Conservation (phyloP, 2,329 filamentous ascomycete species). For the Gaeumannomyces sp. region DNA sequence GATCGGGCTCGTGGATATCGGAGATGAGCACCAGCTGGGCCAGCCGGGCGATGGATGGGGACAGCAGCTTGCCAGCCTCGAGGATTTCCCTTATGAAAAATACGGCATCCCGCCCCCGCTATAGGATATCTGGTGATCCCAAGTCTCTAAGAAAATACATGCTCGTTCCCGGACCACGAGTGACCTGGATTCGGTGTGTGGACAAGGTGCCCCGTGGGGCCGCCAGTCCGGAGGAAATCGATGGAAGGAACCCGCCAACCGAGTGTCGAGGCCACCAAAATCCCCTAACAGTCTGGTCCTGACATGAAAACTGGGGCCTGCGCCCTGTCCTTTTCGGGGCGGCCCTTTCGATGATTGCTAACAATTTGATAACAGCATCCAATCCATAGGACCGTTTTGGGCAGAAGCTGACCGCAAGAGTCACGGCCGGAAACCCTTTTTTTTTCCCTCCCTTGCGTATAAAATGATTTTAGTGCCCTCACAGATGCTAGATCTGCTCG, state of each 20-base stretch:
- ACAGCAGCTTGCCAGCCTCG: conserved; percentile 27
- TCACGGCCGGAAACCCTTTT: not conserved
- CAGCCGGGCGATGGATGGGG: conserved; percentile 31
- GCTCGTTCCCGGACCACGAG: too few relatives aligned
- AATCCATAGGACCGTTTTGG: not conserved
- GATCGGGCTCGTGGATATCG: conserved; percentile 20
- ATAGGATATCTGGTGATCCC: not conserved
- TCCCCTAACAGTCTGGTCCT: not conserved
- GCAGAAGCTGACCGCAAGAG: not conserved
- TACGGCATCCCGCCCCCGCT: conserved; percentile 23
- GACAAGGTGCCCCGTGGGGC: too few relatives aligned
- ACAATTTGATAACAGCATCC: not conserved
- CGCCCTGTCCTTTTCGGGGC: not conserved
- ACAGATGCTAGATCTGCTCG: not conserved
- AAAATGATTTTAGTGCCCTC: not conserved
- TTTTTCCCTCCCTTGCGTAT: not conserved
- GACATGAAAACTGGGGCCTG: not conserved
- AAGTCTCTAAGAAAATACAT: too few relatives aligned
- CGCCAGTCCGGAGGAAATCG: too few relatives aligned
- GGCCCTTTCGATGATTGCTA: not conserved
- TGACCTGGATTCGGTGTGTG: too few relatives aligned
- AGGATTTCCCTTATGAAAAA: conserved; percentile 24
- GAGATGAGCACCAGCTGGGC: conserved; percentile 27
- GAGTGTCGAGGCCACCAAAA: not conserved
- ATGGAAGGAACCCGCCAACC: not conserved